Conservation (phyloP, 73 alveolate genomes). For the Tetrahymena malaccensis region DNA sequence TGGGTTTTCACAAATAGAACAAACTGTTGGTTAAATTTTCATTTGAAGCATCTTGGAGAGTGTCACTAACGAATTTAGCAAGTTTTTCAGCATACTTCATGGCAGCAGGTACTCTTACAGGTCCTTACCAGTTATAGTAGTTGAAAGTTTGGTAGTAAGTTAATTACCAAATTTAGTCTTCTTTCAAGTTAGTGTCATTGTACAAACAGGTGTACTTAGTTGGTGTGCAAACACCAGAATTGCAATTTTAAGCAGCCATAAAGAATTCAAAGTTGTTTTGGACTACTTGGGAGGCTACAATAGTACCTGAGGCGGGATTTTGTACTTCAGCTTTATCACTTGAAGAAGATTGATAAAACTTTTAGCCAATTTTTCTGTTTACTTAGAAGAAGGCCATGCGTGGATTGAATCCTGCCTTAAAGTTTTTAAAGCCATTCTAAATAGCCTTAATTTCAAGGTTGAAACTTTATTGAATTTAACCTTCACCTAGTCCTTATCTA, state of each 20-base stretch:
- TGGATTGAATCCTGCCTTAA: not conserved
- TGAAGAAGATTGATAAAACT: slow-evolving; percentile 27
- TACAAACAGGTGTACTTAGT: slow-evolving; percentile 72
- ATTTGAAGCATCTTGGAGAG: not conserved
- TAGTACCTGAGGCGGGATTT: slow-evolving; percentile 72
- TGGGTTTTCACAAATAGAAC: not conserved
- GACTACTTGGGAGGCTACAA: slow-evolving; percentile 57
- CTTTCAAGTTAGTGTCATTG: slow-evolving; percentile 43
- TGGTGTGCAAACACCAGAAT: slow-evolving; percentile 72
- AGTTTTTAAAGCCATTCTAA: not conserved
- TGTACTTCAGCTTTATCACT: slow-evolving; percentile 29
- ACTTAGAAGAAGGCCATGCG: slow-evolving; percentile 46
- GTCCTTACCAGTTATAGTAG: slow-evolving; percentile 75
- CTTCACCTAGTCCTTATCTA: slow-evolving; percentile 34
- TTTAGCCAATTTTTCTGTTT: slow-evolving; percentile 53
- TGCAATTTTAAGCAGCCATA: slow-evolving; percentile 55
- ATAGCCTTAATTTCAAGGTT: not conserved
- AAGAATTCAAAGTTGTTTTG: slow-evolving; percentile 62
- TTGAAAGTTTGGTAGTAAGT: slow-evolving; percentile 75
- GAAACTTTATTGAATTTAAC: not conserved
- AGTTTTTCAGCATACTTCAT: slow-evolving; percentile 66
- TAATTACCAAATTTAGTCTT: slow-evolving; percentile 51
- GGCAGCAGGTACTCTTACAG: slow-evolving; percentile 84
- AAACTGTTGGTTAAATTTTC: not conserved
- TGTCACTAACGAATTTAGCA: slow-evolving; percentile 63